Conservation (phyloP, 805 yeast genomes). For the Priceomyces melissophilus region DNA sequence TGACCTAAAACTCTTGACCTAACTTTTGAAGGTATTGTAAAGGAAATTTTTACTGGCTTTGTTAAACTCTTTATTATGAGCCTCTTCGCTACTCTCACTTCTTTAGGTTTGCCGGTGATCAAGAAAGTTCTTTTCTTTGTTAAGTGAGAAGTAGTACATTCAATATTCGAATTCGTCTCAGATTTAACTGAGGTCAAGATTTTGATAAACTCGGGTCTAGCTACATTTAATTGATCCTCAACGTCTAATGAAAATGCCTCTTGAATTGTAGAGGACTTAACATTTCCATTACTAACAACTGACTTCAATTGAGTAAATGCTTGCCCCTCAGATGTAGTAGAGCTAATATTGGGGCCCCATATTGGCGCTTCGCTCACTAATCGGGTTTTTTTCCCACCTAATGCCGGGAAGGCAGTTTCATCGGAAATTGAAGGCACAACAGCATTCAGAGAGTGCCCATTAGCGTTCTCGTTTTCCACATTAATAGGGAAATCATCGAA, state of each 20-base stretch:
- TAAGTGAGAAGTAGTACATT: constrained; percentile 74
- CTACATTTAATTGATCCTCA: constrained; percentile 61
- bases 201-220: constrained; percentile 64
- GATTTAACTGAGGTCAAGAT: constrained; percentile 62
- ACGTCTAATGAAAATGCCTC: constrained; percentile 75
- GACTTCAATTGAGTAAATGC: constrained; percentile 13
- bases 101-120: constrained; percentile 68
- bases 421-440: constrained; percentile 43
- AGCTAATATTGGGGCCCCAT: constrained; percentile 39
- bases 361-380: constrained; percentile 26
- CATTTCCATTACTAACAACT: constrained; percentile 26
- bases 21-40: constrained; percentile 71
- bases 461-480: constrained; percentile 1
- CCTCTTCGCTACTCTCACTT: constrained; percentile 67
- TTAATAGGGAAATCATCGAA: constrained; percentile 14
- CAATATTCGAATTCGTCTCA: constrained; percentile 62
- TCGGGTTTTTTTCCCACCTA: constrained; percentile 44
- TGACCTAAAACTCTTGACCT: constrained; percentile 83
- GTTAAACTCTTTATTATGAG: constrained; percentile 74
- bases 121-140: constrained; percentile 79
- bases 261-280: constrained; percentile 59
- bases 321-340: constrained; percentile 17
- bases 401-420: constrained; percentile 62
- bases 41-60: constrained; percentile 59
- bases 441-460: constrained; percentile 7